Evolutionary conservation across 768 basidiomycete genomes (phyloP), one percentile per base, ranked within the genome.

Genomic region (Symmetrospora coprosmae): DNA sequence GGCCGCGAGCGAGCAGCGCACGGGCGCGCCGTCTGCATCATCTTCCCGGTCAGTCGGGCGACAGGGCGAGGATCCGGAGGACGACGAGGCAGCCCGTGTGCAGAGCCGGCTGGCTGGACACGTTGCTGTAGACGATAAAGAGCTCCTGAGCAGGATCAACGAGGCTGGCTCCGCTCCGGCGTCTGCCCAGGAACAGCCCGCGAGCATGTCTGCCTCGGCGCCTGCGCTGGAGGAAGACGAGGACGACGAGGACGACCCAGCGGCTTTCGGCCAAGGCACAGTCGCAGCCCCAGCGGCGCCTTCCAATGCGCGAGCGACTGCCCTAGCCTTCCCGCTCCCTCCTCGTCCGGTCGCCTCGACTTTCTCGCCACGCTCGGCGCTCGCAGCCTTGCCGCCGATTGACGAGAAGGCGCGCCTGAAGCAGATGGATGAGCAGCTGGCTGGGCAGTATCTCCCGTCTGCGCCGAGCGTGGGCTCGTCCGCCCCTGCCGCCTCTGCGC

Each of bases 371-470:
- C 17, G n/a, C n/a, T n/a, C n/a, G n/a, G n/a, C n/a, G n/a, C n/a
- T n/a, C n/a, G n/a, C n/a, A n/a, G n/a, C n/a, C n/a, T n/a, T 40
- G 7, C 51, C 51, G 17, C 37, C 28, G 39, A 25, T 53, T 4
- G 51, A 53, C 31, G 51, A 53, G 37, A 53, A 53, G 25, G 39
- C 51, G 7, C 51, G 51, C 25, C 51, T 53, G 23, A n/a, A n/a
- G n/a, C n/a, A n/a, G n/a, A 23, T 13, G 25, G 43, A 46, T 9
- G 43, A 46, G 43, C 43, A 46, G 43, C 13, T 23, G 43, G 9
- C 11, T 16, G 16, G 13, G 13, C 9, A 11, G 43, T 25, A 46
- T 11, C 14, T 23, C 21, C 9, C 43, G 14, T 46, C 43, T 46
- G 13, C 43, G 8, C n/a, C n/a, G n/a, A n/a, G n/a, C n/a, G n/a